Evolutionary conservation across 441 rosid genomes (phyloP).

Genomic region (Croton setiger): DNA sequence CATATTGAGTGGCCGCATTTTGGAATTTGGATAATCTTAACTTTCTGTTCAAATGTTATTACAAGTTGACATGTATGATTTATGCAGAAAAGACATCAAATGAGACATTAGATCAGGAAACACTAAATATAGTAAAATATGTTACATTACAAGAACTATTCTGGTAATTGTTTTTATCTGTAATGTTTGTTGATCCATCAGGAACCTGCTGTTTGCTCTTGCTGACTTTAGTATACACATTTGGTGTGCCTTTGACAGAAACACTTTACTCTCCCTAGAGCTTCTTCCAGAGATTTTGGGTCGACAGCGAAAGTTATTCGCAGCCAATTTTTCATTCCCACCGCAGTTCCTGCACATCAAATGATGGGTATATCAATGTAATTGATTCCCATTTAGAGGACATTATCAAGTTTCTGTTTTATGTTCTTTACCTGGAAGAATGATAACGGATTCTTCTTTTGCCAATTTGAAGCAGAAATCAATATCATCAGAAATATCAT

Average conservation of each 20-base stretch:
- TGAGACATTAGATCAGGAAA: too few relatives aligned
- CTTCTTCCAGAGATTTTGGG: slow-evolving; percentile 43
- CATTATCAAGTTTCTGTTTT: neutral
- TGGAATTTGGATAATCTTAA: too few relatives aligned
- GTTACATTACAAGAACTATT: too few relatives aligned
- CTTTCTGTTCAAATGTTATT: too few relatives aligned
- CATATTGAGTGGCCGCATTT: neutral
- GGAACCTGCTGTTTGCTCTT: too few relatives aligned
- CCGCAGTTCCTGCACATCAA: slow-evolving; percentile 39
- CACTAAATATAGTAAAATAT: too few relatives aligned
- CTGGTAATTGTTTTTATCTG: too few relatives aligned
- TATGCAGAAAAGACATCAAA: too few relatives aligned
- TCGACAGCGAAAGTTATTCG: slow-evolving; percentile 53
- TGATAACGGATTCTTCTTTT: slow-evolving; percentile 81
- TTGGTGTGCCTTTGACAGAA: slow-evolving; percentile 52
- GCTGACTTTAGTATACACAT: neutral
- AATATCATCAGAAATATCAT: slow-evolving; percentile 67
- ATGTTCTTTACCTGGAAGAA: slow-evolving; percentile 70
- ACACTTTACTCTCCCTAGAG: slow-evolving; percentile 40
- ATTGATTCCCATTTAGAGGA: neutral
- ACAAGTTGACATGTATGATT: too few relatives aligned
- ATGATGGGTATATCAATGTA: neutral
- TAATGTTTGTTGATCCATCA: too few relatives aligned
- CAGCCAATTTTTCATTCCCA: slow-evolving; percentile 57
- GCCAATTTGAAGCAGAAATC: slow-evolving; percentile 91